These are phyloP conservation scores for Hemisphaericaspora xylofermentans DNA, from an alignment of 1,139 yeast genomes.

Conservation along the genomic window DNA sequence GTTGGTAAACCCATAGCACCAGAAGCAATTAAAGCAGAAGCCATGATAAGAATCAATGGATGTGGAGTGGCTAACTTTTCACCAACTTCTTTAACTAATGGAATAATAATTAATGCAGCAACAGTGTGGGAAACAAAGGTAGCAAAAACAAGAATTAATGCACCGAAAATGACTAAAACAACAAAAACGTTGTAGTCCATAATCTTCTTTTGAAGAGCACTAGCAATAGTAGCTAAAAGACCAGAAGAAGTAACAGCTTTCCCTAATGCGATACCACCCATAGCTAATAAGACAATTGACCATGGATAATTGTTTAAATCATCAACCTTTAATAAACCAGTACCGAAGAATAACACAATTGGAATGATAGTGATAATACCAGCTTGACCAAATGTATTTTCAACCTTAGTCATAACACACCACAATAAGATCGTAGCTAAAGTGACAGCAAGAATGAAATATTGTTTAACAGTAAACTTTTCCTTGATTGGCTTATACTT, in stretches of 20 bases:
- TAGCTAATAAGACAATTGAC: constrained; percentile 89
- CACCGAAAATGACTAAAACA: constrained; percentile 73
- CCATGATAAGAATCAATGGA: constrained; percentile 75
- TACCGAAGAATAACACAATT: constrained; percentile 79
- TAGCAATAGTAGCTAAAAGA: constrained; percentile 73
- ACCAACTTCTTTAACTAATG: constrained; percentile 86
- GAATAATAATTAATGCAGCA: constrained; percentile 87
- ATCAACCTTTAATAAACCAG: constrained; percentile 77
- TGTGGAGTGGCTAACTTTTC: constrained; percentile 68
- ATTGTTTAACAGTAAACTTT: constrained; percentile 68
- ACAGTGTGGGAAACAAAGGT: constrained; percentile 95
- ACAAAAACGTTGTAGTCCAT: constrained; percentile 65
- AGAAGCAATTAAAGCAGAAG: constrained; percentile 80
- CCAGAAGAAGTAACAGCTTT: constrained; percentile 91
- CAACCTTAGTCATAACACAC: constrained; percentile 73
- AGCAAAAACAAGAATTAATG: constrained; percentile 76
- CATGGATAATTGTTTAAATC: constrained; percentile 93
- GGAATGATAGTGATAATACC: constrained; percentile 89
- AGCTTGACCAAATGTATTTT: constrained; percentile 77
- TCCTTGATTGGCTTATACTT: constrained; percentile 69
- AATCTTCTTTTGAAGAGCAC: constrained; percentile 58
- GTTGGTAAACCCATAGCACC: constrained; percentile 97
- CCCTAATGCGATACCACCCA: constrained; percentile 96
- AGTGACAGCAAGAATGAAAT: constrained; percentile 66
- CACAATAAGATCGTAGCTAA: constrained; percentile 73